Base-by-base conservation (phyloP, 2,329 filamentous ascomycete genomes). In the Sporothrix pseudoabietina region DNA sequence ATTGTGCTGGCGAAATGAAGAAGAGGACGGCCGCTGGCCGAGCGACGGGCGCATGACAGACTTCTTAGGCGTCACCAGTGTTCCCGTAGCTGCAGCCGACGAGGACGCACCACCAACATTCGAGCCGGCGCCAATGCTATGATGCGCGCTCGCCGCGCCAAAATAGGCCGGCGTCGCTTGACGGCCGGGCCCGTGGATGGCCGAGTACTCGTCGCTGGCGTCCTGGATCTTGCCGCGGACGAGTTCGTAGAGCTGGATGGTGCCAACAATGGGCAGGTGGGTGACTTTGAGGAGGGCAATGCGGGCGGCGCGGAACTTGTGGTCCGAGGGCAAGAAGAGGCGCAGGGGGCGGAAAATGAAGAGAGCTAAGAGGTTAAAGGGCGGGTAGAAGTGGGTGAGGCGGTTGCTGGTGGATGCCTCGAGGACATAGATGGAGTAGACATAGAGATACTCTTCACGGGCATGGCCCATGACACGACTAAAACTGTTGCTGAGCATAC, bases 401-500 rank as follows among this genome's bases (percentile, higher is more conserved):
- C 90, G 85, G 77, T 91, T 91, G 77, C 88, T 90, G 57, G 90
- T 91, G 68, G 89, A 91, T 16, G 89, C 89, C 80, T 90, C 87
- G 72, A 90, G 84, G 76, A 90, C 89, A 79, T 90, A 89, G 69
- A 89, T 86, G 76, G 86, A 88, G 81, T 90, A 94, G 78, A 94
- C 89, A 79, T 92, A 94, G 47, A 94, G 85, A 78, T 94, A 94
- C 80, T 95, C 92, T 78, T 94, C 92, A 73, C 85, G 85, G 54
- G 89, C 88, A 76, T 90, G 88, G 69, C 85, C 85, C 77, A 90
- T 90, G 77, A 90, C 86, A 71, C 88, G 86, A 19, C 86, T 88
- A 81, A 94, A 90, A 79, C 89, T 92, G 83, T 93, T 94, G 78
- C 90, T 92, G 73, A 94, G 85, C 83, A 94, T 90, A 85, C 90